Evolutionary conservation across 2,329 filamentous ascomycete genomes (phyloP), one percentile per base, ranked within the genome.

Genomic region (Phoma herbarum): DNA sequence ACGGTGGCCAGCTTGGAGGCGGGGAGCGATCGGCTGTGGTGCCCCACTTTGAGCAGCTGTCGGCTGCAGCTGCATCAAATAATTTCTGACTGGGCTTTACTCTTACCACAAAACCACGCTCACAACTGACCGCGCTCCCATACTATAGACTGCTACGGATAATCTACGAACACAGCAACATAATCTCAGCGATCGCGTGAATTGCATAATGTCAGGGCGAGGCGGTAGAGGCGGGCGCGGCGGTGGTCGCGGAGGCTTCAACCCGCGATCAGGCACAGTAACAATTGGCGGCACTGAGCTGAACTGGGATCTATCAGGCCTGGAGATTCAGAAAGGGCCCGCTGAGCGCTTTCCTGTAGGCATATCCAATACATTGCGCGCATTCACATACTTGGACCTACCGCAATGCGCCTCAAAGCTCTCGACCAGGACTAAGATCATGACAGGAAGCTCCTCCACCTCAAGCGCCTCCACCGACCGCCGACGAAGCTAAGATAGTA

Each of bases 401-500:
- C 26, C 35, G 50, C 47, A 35, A 47, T 51, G 45, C 52, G 29
- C 35, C 54, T 54, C 47, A 31, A 44, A 41, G 28, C 48, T 53
- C 41, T n/a, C 49, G 49, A 28, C 53, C 44, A 39, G 44, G 54
- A 52, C 71, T 75, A 63, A 73, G 39, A 64, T 55, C 26, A 37
- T 33, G 41, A 52, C 67, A 74, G 74, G 66, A 67, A 63, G 67
- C 71, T 35, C 72, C 70, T 43, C 78, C 71, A 57, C 74, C 72
- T 11, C 71, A 74, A 54, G 74, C 79, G 9, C 66, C 75, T 16
- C 73, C 81, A 14, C 72, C 81, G n/a, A 77, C 74, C 37, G 64
- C 66, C 10, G 61, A 68, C 46, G 86, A 88, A 75, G 76, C 77
- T 54, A 69, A 69, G 4, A 78, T 82, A 60, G 78, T 86, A 48